Percentiles rank a stretch among this genome's conserved stretches.
These are phyloP conservation scores for Arabidopsis hybrid DNA, from an alignment of 441 rosid species.

Conservation along the genomic window DNA sequence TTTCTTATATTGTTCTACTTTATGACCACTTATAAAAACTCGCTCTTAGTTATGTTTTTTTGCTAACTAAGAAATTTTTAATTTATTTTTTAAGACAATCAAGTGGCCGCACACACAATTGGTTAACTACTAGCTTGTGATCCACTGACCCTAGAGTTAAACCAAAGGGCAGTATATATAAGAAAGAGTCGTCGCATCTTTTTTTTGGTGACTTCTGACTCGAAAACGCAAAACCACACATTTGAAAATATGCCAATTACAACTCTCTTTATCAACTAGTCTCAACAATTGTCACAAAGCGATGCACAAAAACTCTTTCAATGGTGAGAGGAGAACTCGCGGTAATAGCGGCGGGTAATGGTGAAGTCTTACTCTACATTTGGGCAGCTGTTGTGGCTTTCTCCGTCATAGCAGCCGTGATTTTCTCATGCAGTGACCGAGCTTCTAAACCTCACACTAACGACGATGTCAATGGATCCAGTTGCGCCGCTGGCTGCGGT, in stretches of 20 bases:
- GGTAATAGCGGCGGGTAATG: background rate
- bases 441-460: slow-evolving; percentile 47
- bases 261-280: slow-evolving; percentile 32
- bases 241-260: slow-evolving; percentile 5
- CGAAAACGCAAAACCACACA: slow-evolving; percentile 35
- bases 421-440: slow-evolving; percentile 63
- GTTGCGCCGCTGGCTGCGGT: slow-evolving; percentile 56
- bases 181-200: slow-evolving; percentile 25
- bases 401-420: slow-evolving; percentile 42
- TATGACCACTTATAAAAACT: background rate
- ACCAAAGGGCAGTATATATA: slow-evolving; percentile 30
- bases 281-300: background rate
- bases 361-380: slow-evolving; percentile 32
- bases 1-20: background rate
- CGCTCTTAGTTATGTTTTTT: background rate
- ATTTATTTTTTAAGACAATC: background rate
- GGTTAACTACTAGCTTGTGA: slow-evolving; percentile 13
- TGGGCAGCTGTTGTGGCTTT: slow-evolving; percentile 52
- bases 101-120: slow-evolving; percentile 29
- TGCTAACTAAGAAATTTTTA: background rate
- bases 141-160: slow-evolving; percentile 23
- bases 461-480: slow-evolving; percentile 38
- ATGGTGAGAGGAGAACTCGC: slow-evolving; percentile 51
- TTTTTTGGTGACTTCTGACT: slow-evolving; percentile 36
- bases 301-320: background rate